Percentiles rank a stretch among this genome's conserved stretches.
These are phyloP conservation scores for Dipodascopsis uninucleata DNA, from an alignment of 805 yeast species.

Conservation along the genomic window DNA sequence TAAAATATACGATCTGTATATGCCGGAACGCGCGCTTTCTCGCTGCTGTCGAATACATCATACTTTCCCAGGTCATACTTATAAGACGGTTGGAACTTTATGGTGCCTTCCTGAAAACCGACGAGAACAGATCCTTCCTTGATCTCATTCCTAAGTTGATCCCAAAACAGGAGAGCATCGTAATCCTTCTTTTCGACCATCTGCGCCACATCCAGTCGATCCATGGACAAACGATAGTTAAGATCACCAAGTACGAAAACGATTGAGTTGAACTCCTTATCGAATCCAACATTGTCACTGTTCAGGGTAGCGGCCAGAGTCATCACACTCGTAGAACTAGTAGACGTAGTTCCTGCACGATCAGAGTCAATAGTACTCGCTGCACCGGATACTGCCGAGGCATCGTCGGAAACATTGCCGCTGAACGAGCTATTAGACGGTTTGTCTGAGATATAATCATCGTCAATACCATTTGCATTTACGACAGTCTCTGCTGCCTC, in stretches of 20 bases:
- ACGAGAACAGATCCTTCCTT: conserved; percentile 39
- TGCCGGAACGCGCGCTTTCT: conserved; percentile 47
- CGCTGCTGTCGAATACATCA: conserved; percentile 20
- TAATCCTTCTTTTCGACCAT: conserved; percentile 36
- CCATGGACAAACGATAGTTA: conserved; percentile 46
- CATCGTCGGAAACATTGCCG: not conserved
- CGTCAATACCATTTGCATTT: too few relatives aligned
- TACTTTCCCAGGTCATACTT: conserved; percentile 39
- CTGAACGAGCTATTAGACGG: not conserved
- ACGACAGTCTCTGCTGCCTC: conserved; percentile 3
- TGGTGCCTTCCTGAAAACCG: conserved; percentile 48
- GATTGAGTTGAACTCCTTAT: conserved; percentile 28
- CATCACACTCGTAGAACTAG: conserved; percentile 3
- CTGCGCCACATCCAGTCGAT: conserved; percentile 34
- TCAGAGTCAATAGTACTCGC: conserved; percentile 10
- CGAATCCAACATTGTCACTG: conserved; percentile 19
- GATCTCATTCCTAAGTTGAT: conserved; percentile 43
- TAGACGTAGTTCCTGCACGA: conserved; percentile 12
- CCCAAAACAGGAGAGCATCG: conserved; percentile 41
- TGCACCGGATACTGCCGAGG: conserved; percentile 1
- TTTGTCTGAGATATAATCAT: conserved; percentile 4
- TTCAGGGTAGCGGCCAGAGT: conserved; percentile 23
- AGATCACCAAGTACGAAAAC: conserved; percentile 52
- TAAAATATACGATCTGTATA: conserved; percentile 57
- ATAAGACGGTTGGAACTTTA: conserved; percentile 54